A percentile compares a stretch with the other conserved stretches of the same genome.
phyloP scores from a whole-genome alignment of 768 basidiomycete genomes.

The Cyclocybe aegerita region DNA sequence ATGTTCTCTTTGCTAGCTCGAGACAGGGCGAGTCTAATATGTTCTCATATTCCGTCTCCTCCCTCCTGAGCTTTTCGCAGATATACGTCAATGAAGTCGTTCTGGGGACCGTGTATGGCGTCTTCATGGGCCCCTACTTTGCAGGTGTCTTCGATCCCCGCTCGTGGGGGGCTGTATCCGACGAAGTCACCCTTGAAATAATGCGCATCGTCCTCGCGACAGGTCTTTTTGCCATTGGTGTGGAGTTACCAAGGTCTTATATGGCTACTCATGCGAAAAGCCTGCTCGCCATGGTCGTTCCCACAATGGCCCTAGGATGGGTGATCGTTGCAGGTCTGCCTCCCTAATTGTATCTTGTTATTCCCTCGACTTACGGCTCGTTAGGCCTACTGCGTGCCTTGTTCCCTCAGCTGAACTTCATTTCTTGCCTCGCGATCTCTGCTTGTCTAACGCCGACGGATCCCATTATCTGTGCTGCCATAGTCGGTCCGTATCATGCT shows the following conservation, averaged over 20 bases:
- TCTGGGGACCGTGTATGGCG: conserved; percentile 74
- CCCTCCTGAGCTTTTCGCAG: conserved; percentile 28
- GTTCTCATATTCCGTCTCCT: background rate
- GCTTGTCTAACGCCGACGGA: conserved; percentile 94
- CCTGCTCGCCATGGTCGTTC: conserved; percentile 67
- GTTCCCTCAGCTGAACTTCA: conserved; percentile 69
- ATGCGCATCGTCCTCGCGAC: conserved; percentile 88
- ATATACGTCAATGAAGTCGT: conserved; percentile 93
- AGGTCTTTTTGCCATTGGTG: conserved; percentile 93
- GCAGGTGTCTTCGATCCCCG: conserved; percentile 76
- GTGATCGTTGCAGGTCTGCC: conserved; percentile 63
- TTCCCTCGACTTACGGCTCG: background rate
- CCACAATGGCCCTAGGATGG: conserved; percentile 88
- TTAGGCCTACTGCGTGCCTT: conserved; percentile 65
- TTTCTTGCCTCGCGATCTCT: conserved; percentile 82
- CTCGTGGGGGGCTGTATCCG: conserved; percentile 56
- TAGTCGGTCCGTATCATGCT: conserved; percentile 49
- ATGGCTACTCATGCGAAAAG: conserved; percentile 78
- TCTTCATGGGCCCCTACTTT: conserved; percentile 70
- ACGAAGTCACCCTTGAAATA: conserved; percentile 75
- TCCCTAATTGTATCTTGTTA: background rate
- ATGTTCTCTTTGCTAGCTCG: conserved; percentile 81
- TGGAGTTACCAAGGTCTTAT: conserved; percentile 87
- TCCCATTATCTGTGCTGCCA: conserved; percentile 87
- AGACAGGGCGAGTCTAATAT: conserved; percentile 55